Conservation (phyloP, 257 asterid species). For the Datura wrightii region DNA sequence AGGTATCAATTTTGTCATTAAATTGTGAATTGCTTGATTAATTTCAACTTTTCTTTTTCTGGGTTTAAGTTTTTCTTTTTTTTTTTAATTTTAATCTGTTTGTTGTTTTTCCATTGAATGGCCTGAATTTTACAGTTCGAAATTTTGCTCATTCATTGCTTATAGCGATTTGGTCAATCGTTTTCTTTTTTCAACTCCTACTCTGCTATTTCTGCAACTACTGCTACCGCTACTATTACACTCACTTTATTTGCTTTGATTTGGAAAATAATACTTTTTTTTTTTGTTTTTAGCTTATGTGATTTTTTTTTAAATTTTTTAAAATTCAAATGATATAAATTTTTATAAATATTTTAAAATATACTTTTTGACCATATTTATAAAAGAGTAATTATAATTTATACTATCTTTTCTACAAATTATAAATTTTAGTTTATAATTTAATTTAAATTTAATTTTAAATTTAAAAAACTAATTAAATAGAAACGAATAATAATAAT, state of each 20-base stretch:
- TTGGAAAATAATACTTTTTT: background rate
- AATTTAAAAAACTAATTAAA: no score
- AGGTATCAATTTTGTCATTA: constrained; percentile 23
- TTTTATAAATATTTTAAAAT: no score
- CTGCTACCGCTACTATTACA: background rate
- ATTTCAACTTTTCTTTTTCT: background rate
- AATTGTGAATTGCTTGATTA: background rate
- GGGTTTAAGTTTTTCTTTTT: background rate
- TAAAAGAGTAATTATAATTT: no score
- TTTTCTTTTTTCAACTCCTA: background rate
- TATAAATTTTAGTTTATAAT: background rate
- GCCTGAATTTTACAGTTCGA: background rate
- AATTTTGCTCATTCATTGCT: no score
- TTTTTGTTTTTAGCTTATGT: background rate
- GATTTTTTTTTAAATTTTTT: background rate
- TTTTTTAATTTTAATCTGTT: no score
- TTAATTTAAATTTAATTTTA: background rate
- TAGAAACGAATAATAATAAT: no score
- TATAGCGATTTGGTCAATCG: no score
- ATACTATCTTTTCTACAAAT: background rate
- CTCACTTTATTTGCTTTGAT: background rate
- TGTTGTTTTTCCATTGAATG: background rate
- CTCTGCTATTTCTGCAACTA: background rate
- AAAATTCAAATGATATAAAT: background rate
- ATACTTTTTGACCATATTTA: background rate